phyloP scores from a whole-genome alignment of 345 rosid species.

The Excoecaria cochinchinensis region DNA sequence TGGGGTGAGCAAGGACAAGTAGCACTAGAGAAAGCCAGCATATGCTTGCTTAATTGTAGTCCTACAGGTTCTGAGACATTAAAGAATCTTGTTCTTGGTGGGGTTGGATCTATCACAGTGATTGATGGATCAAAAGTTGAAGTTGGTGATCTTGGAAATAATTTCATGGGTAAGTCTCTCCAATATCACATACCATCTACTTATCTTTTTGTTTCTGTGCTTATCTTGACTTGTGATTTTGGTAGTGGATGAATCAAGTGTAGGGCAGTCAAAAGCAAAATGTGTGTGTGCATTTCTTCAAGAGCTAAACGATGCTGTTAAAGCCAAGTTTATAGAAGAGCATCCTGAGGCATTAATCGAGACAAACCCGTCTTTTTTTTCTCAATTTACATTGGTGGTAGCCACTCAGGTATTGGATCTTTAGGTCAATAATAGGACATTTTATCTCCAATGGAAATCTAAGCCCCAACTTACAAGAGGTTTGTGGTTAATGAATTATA shows the following conservation, averaged over 20 bases:
- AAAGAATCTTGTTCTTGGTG: conserved; percentile 96
- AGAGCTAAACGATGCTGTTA: conserved; percentile 95
- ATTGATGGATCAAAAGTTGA: conserved; percentile 93
- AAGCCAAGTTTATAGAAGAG: conserved; percentile 97
- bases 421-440: background rate
- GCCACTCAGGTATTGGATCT: conserved; percentile 74
- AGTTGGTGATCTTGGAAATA: conserved; percentile 91
- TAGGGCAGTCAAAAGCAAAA: conserved; percentile 86
- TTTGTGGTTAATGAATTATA: background rate
- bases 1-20: conserved; percentile 98
- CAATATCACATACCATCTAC: background rate
- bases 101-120: conserved; percentile 86
- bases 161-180: conserved; percentile 69
- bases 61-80: conserved; percentile 97
- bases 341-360: conserved; percentile 65
- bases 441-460: background rate
- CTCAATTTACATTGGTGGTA: conserved; percentile 81
- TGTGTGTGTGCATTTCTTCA: conserved; percentile 87
- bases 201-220: background rate
- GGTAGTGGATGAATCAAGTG: conserved; percentile 71
- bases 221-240: conserved; percentile 12
- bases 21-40: conserved; percentile 81
- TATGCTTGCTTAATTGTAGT: conserved; percentile 95
- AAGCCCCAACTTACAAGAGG: background rate
- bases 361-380: conserved; percentile 75